These are phyloP conservation scores for Sordariomycetes sp. DNA, from an alignment of 2,329 filamentous ascomycete genomes.

Conservation along the genomic window DNA sequence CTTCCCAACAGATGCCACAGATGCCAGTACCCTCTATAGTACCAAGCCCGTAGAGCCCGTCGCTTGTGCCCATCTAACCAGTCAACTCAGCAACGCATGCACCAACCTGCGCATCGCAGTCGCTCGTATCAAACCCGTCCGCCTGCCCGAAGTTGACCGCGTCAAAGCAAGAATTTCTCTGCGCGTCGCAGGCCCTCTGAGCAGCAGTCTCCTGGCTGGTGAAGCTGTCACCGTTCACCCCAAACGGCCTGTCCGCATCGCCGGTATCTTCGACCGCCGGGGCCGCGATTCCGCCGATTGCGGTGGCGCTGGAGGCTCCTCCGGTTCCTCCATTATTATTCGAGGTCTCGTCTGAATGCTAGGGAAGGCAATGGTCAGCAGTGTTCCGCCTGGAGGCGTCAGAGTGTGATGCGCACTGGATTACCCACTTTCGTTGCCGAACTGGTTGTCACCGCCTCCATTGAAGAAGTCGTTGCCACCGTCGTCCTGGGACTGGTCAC, in stretches of 20 bases:
- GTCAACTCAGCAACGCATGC: conserved; percentile 26
- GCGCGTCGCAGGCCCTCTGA: conserved; percentile 33
- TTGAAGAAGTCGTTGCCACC: conserved; percentile 1
- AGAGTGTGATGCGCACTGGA: too few relatives aligned
- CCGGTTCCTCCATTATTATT: conserved; percentile 14
- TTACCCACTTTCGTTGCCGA: not conserved
- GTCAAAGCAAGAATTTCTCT: conserved; percentile 46
- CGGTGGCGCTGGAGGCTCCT: conserved; percentile 17
- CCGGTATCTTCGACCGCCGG: conserved; percentile 40
- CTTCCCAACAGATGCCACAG: too few relatives aligned
- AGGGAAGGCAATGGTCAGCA: too few relatives aligned
- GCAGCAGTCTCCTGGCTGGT: conserved; percentile 44
- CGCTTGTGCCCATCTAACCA: not conserved
- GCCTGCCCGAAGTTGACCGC: conserved; percentile 42
- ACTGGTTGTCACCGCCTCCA: conserved; percentile 3
- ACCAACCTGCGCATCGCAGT: conserved; percentile 46
- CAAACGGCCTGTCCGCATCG: conserved; percentile 41
- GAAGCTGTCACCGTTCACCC: conserved; percentile 48
- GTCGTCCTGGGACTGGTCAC: conserved; percentile 4
- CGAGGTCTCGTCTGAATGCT: too few relatives aligned
- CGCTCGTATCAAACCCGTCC: conserved; percentile 28
- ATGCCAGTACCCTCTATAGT: too few relatives aligned
- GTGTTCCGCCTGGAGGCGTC: too few relatives aligned
- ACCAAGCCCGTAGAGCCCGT: too few relatives aligned
- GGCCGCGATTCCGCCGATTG: conserved; percentile 41